These are phyloP conservation scores for Lactarius hatsudake DNA, from an alignment of 768 basidiomycete species.

Conservation along the genomic window DNA sequence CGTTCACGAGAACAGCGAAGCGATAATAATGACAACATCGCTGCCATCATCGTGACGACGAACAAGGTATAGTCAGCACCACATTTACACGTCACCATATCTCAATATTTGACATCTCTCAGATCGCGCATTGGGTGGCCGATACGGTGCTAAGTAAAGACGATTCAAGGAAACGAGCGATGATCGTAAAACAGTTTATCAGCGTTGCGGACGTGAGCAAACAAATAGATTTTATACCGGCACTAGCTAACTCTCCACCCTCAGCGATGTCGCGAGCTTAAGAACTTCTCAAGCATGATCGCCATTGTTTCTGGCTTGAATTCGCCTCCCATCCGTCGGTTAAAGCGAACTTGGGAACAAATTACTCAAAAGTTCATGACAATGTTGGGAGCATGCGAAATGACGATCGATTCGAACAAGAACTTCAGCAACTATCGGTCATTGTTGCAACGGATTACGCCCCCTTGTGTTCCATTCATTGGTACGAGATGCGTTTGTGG, in stretches of 20 bases:
- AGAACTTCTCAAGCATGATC: conserved; percentile 97
- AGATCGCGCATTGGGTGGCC: conserved; percentile 95
- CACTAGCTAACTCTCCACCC: conserved; percentile 6
- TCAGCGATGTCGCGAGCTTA: conserved; percentile 82
- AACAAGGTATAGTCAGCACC: conserved; percentile 55
- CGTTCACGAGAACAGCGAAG: conserved; percentile 73
- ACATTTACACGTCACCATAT: background rate
- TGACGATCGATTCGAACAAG: conserved; percentile 88
- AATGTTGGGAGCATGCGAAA: conserved; percentile 76
- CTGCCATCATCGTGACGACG: conserved; percentile 81
- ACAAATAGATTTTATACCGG: conserved; percentile 8
- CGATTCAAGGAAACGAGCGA: conserved; percentile 79
- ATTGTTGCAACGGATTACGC: conserved; percentile 75
- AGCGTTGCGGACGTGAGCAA: conserved; percentile 80
- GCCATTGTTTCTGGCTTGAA: conserved; percentile 94
- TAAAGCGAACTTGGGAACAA: conserved; percentile 93
- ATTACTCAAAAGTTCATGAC: conserved; percentile 72
- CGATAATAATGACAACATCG: conserved; percentile 79
- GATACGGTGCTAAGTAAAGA: conserved; percentile 77
- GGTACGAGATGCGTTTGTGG: conserved; percentile 48
- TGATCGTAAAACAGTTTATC: conserved; percentile 86
- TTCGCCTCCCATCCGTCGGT: conserved; percentile 85
- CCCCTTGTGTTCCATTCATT: conserved; percentile 96
- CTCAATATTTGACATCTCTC: conserved; percentile 5
- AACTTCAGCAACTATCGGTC: conserved; percentile 92